A percentile compares a stretch with the other conserved stretches of the same genome.
Conservation (phyloP, 2,329 filamentous ascomycete genomes). For the Monilinia fructicola region DNA sequence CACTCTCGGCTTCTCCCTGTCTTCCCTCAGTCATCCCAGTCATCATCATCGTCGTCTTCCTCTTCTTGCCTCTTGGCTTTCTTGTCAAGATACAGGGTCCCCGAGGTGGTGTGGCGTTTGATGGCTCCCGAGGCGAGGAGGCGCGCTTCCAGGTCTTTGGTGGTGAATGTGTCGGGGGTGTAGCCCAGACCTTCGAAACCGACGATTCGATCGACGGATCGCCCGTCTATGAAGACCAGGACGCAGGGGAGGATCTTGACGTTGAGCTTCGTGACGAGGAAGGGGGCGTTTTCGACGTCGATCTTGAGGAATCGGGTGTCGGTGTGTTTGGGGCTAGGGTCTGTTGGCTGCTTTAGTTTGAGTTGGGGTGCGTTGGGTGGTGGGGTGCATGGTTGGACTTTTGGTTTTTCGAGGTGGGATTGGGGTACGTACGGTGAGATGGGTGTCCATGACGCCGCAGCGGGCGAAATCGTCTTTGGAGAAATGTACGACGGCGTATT, state of each 20-base stretch:
- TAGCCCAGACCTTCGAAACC: constrained; percentile 59
- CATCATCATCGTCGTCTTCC: constrained; percentile 46
- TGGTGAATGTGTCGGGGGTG: constrained; percentile 53
- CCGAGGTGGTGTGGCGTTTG: constrained; percentile 51
- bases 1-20: not conserved
- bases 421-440: constrained; percentile 39
- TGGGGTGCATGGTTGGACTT: no score
- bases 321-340: constrained; percentile 55
- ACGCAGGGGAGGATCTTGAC: constrained; percentile 60
- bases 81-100: constrained; percentile 45
- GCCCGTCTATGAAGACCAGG: constrained; percentile 55
- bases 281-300: constrained; percentile 60
- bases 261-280: constrained; percentile 57
- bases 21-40: constrained; percentile 46
- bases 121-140: constrained; percentile 53
- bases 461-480: constrained; percentile 45
- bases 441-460: constrained; percentile 45
- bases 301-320: constrained; percentile 58
- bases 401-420: constrained; percentile 12
- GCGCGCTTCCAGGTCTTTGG: constrained; percentile 53
- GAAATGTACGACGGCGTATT: constrained; percentile 45
- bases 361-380: no score
- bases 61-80: constrained; percentile 41
- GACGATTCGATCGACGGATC: constrained; percentile 55
- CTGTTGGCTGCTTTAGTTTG: constrained; percentile 33